Evolutionary conservation across 1,284 basidiomycete species (phyloP), one percentile per base, ranked within the genome.

Genomic region (Mycena sp.): DNA sequence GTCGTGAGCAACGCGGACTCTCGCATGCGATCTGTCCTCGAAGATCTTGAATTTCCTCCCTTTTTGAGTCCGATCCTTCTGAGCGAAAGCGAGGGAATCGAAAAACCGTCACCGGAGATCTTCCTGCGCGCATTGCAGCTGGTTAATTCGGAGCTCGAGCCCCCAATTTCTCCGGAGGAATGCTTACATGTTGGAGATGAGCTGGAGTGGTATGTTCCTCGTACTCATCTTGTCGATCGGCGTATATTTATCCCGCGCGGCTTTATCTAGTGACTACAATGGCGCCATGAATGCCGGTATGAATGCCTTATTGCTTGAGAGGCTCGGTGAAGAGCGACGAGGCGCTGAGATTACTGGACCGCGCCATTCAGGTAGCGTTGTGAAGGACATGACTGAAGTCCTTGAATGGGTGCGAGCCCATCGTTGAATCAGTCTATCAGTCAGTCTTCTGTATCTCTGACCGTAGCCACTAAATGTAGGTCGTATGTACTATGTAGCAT

Each of bases 121-220:
- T 93, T 90, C 74, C 69, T 74, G 28, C 78, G 80, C 3, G 81
- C 84, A 0, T 77, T 83, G 51, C 55, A 72, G 17, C 56, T 64
- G 3, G 74, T 80, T 23, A 77, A 78, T 52, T 54, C 37, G 6
- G 73, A 57, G 48, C 67, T 41, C 64, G 69, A 35, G 66, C 69
- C 14, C 62, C 75, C 29, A 63, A 74, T 84, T 16, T 65, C 65
- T 25, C 74, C 78, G 0, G 69, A 75, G 11, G 81, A 89, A 69
- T 83, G 82, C 30, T 69, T 92, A 29, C 91, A 93, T 69, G 83
- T 93, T 49, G 91, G 91, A 4, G 91, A 93, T 71, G 90, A 92
- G 67, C 71, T 91, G 37, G 72, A 80, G 46, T 82, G 83, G 91
- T 91, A 68, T 67, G 85, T 69, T 25, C 30, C 35, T 28, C 14